Conservation (phyloP, 2,329 filamentous ascomycete genomes). For the Fusarium pseudonygamai region DNA sequence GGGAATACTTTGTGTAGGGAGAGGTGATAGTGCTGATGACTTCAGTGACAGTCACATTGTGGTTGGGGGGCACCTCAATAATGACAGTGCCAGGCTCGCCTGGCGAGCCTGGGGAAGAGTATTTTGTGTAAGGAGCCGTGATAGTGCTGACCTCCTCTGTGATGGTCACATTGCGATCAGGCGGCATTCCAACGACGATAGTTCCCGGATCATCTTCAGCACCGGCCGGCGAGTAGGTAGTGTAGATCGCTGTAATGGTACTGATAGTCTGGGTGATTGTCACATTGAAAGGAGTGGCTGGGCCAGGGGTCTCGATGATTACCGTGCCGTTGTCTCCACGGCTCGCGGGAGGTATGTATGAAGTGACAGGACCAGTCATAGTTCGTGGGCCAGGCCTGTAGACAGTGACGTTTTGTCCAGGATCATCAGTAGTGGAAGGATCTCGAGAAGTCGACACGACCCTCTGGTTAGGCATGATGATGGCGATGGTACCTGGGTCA, state of each 20-base stretch:
- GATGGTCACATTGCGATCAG: slow-evolving; percentile 25
- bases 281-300: slow-evolving; percentile 7
- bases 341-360: slow-evolving; percentile 13
- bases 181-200: slow-evolving; percentile 13
- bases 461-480: slow-evolving; percentile 15
- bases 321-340: slow-evolving; percentile 20
- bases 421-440: neutral
- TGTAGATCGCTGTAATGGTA: slow-evolving; percentile 25
- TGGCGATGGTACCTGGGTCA: slow-evolving; percentile 21
- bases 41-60: slow-evolving; percentile 21
- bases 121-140: slow-evolving; percentile 12
- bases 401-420: slow-evolving; percentile 19
- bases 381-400: slow-evolving; percentile 16
- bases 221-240: slow-evolving; percentile 18
- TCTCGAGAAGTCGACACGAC: neutral
- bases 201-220: slow-evolving; percentile 22
- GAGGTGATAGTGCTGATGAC: slow-evolving; percentile 10
- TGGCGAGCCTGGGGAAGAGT: slow-evolving; percentile 4
- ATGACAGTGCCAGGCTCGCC: slow-evolving; percentile 23
- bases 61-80: slow-evolving; percentile 11
- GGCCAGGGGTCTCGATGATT: slow-evolving; percentile 24
- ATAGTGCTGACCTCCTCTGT: slow-evolving; percentile 7
- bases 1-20: slow-evolving; percentile 10
- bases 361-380: slow-evolving; percentile 23
- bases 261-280: slow-evolving; percentile 21